Percentiles rank a stretch among this genome's conserved stretches.
phyloP scores from a whole-genome alignment of 2,329 filamentous ascomycete species.

The Xylariaceae sp. region DNA sequence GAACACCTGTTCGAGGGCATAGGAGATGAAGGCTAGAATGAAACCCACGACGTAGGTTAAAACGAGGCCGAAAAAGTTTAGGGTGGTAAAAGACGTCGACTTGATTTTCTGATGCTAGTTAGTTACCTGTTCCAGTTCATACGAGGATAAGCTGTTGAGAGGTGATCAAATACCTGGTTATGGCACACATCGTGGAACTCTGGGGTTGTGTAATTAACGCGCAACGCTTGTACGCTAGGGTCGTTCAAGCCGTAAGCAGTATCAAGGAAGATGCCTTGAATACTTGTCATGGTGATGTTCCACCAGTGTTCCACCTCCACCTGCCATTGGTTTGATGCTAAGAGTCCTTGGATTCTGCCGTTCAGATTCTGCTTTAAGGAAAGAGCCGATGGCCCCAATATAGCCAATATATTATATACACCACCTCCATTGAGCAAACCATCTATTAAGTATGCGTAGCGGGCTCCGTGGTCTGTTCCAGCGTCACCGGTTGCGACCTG shows the following conservation, averaged over 20 bases:
- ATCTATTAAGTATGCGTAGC: neutral
- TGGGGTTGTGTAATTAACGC: neutral
- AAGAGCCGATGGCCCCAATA: neutral
- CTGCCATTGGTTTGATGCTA: slow-evolving; percentile 8
- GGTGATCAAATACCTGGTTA: slow-evolving; percentile 6
- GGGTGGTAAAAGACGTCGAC: slow-evolving; percentile 21
- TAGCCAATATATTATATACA: neutral
- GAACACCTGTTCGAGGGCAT: slow-evolving; percentile 13
- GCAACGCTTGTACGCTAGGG: neutral
- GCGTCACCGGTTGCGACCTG: neutral
- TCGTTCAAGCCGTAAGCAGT: neutral
- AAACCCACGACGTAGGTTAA: slow-evolving; percentile 22
- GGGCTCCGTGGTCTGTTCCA: neutral
- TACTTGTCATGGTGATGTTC: neutral
- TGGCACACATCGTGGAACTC: slow-evolving; percentile 1
- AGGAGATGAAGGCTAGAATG: slow-evolving; percentile 18
- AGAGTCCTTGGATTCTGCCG: neutral
- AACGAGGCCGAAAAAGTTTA: slow-evolving; percentile 28
- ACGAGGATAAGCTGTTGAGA: neutral
- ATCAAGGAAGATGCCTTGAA: neutral
- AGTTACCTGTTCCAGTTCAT: neutral
- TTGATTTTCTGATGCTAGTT: slow-evolving; percentile 24
- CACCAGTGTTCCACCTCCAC: slow-evolving; percentile 3
- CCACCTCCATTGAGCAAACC: neutral
- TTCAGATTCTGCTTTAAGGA: neutral